These are phyloP conservation scores for Cylindrotheca closterium DNA, from an alignment of 108 stramenopile genomes.

Conservation along the genomic window DNA sequence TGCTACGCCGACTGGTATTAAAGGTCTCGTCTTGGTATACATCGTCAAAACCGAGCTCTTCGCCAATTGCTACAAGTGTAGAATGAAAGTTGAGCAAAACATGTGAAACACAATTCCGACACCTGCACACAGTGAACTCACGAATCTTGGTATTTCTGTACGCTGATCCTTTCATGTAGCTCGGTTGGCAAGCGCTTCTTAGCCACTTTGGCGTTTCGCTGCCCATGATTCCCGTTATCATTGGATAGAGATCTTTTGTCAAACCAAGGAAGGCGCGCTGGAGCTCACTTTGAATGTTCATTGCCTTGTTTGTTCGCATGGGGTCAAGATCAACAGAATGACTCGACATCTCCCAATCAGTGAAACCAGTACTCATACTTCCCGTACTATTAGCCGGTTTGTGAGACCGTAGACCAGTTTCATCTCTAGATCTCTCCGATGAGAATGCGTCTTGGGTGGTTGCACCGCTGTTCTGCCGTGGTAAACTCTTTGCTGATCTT, in stretches of 20 bases:
- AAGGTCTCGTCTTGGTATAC: background rate
- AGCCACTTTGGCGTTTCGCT: conserved; percentile 78
- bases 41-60: conserved; percentile 36
- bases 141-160: conserved; percentile 75
- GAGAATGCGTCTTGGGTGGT: conserved; percentile 6
- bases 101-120: too few relatives aligned
- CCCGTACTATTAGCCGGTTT: background rate
- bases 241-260: conserved; percentile 65
- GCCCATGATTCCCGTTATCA: conserved; percentile 53
- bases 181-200: conserved; percentile 65
- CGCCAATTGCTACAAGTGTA: conserved; percentile 19
- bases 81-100: background rate
- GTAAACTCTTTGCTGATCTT: background rate
- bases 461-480: conserved; percentile 7
- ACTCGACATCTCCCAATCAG: background rate
- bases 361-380: background rate
- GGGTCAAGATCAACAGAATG: conserved; percentile 20
- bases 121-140: conserved; percentile 46
- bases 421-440: conserved; percentile 13
- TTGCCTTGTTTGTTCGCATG: conserved; percentile 70
- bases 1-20: background rate
- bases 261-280: conserved; percentile 74
- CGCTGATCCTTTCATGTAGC: conserved; percentile 69
- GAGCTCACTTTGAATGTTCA: conserved; percentile 84
- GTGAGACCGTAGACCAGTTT: conserved; percentile 14